phyloP scores from a whole-genome alignment of 192 early-diverging fungal genomes.

The Backusella australiensis region DNA sequence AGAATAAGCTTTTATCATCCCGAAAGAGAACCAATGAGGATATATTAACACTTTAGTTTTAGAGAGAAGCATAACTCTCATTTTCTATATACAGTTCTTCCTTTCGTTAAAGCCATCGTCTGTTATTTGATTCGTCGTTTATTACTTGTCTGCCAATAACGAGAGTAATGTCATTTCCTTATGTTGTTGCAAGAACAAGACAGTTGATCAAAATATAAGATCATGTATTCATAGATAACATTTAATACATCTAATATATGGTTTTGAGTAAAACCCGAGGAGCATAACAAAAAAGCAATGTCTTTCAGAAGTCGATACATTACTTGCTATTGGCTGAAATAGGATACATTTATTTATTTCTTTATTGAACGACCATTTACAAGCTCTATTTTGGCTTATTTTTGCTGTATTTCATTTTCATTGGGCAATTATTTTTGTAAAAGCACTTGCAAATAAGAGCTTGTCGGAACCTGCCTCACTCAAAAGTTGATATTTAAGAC shows the following conservation, averaged over 20 bases:
- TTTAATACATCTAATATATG: not conserved
- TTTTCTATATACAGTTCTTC: too few relatives aligned
- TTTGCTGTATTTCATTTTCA: not conserved
- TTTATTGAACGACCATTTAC: too few relatives aligned
- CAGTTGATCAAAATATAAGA: not conserved
- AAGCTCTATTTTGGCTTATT: not conserved
- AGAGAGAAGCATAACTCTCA: too few relatives aligned
- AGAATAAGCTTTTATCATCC: not conserved
- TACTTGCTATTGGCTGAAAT: not conserved
- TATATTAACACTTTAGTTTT: not conserved
- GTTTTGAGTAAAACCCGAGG: not conserved
- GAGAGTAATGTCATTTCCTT: too few relatives aligned
- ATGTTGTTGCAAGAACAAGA: not conserved
- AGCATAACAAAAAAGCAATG: not conserved
- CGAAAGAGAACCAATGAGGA: not conserved
- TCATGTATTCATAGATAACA: not conserved
- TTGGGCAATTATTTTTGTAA: too few relatives aligned
- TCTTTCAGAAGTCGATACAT: not conserved
- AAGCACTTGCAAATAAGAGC: too few relatives aligned
- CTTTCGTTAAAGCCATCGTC: too few relatives aligned
- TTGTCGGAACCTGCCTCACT: not conserved
- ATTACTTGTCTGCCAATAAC: too few relatives aligned
- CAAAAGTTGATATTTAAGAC: constrained; percentile 4
- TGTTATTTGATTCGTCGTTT: too few relatives aligned
- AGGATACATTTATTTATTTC: too few relatives aligned